phyloP scores from a whole-genome alignment of 495 filamentous ascomycete genomes.

The Bacidia gigantensis region DNA sequence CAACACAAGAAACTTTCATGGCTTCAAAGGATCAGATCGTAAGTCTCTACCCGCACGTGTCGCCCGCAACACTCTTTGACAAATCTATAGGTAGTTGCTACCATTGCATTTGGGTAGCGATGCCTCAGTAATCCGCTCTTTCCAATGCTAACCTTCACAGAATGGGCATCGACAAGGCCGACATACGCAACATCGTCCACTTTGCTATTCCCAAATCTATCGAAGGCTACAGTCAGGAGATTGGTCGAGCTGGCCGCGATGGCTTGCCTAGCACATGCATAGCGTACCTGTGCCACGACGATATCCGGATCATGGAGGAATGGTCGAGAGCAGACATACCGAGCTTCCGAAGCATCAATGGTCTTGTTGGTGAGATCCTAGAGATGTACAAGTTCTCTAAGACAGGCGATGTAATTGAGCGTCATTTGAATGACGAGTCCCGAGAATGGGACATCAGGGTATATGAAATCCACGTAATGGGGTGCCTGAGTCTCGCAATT shows the following conservation, averaged over 20 bases:
- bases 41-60: background rate
- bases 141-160: background rate
- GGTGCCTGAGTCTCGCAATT: background rate
- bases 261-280: slow-evolving; percentile 36
- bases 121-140: background rate
- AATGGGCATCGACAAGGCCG: slow-evolving; percentile 45
- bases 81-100: slow-evolving; percentile 32
- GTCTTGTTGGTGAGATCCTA: slow-evolving; percentile 36
- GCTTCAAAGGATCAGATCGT: slow-evolving; percentile 28
- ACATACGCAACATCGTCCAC: slow-evolving; percentile 46
- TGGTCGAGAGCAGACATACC: slow-evolving; percentile 44
- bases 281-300: slow-evolving; percentile 38
- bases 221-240: slow-evolving; percentile 47
- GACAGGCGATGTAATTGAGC: slow-evolving; percentile 31
- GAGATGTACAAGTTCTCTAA: slow-evolving; percentile 14
- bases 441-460: slow-evolving; percentile 34
- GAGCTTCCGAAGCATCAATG: slow-evolving; percentile 29
- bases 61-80: background rate
- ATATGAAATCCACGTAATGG: background rate
- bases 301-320: slow-evolving; percentile 38
- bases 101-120: slow-evolving; percentile 39
- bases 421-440: slow-evolving; percentile 27
- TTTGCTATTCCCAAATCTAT: slow-evolving; percentile 40
- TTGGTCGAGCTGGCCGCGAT: slow-evolving; percentile 45
- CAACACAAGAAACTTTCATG: slow-evolving; percentile 42